phyloP scores from a whole-genome alignment of 306 rosid species.

The Cicer yamashitae region DNA sequence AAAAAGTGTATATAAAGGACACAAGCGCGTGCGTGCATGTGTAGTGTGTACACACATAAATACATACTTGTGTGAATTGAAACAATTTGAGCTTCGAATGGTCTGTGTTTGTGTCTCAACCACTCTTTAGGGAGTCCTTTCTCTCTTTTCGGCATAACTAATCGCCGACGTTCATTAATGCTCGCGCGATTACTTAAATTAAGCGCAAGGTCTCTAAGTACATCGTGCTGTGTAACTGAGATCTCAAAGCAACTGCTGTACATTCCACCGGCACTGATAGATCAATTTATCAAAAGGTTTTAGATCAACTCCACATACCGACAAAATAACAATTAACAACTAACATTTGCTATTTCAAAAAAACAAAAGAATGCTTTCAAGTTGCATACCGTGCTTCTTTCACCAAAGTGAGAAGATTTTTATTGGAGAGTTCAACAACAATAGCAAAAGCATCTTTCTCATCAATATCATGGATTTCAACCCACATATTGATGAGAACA shows the following conservation, averaged over 20 bases:
- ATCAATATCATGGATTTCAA: constrained; percentile 75
- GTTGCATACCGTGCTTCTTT: constrained; percentile 71
- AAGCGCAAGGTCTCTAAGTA: constrained; percentile 82
- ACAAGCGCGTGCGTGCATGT: too few relatives aligned
- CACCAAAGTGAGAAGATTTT: constrained; percentile 79
- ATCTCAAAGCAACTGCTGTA: constrained; percentile 79
- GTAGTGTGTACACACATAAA: too few relatives aligned
- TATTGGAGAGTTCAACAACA: constrained; percentile 79
- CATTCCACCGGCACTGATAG: constrained; percentile 67
- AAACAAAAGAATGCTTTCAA: constrained; percentile 6
- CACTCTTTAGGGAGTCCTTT: constrained; percentile 75
- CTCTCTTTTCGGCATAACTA: constrained; percentile 83
- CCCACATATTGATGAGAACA: constrained; percentile 83
- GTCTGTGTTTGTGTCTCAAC: constrained; percentile 60
- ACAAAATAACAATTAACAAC: too few relatives aligned
- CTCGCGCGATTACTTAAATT: constrained; percentile 57
- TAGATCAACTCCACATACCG: neutral
- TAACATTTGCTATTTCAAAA: too few relatives aligned
- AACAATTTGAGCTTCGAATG: constrained; percentile 74
- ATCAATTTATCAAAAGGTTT: constrained; percentile 38
- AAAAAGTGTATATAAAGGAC: neutral
- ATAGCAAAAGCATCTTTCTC: constrained; percentile 77
- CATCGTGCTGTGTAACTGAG: constrained; percentile 85
- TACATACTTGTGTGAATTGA: constrained; percentile 85
- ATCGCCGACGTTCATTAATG: constrained; percentile 57